These are phyloP conservation scores for Entomophthora muscae DNA, from an alignment of 371 early-diverging fungal genomes.

Conservation along the genomic window DNA sequence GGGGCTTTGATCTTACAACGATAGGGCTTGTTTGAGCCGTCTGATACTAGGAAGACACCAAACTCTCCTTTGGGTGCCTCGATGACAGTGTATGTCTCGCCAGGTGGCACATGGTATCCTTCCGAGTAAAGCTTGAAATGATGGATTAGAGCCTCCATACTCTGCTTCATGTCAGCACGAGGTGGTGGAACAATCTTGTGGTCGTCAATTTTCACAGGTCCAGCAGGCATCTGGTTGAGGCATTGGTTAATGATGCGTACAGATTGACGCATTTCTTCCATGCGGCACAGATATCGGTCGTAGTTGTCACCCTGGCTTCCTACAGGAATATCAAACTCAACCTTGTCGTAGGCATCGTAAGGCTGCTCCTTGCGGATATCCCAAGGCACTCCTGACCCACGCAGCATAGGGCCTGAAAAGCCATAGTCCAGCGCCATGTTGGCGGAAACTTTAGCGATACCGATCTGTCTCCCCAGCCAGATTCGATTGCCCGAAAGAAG, in stretches of 20 bases:
- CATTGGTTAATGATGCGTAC: conserved; percentile 89
- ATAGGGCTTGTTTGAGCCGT: conserved; percentile 80
- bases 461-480: conserved; percentile 82
- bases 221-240: conserved; percentile 86
- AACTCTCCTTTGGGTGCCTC: conserved; percentile 98
- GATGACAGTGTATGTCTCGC: conserved; percentile 92
- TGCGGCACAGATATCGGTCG: conserved; percentile 88
- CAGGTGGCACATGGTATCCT: conserved; percentile 89
- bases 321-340: conserved; percentile 93
- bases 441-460: conserved; percentile 69
- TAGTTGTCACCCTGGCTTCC: conserved; percentile 92
- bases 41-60: conserved; percentile 37
- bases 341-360: conserved; percentile 85
- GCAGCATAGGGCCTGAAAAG: conserved; percentile 88
- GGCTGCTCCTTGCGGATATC: conserved; percentile 88
- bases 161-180: conserved; percentile 89
- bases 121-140: conserved; percentile 97
- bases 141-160: conserved; percentile 95
- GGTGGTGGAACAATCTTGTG: conserved; percentile 93
- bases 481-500: conserved; percentile 82
- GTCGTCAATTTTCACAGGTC: conserved; percentile 90
- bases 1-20: conserved; percentile 96
- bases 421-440: conserved; percentile 80
- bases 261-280: conserved; percentile 96
- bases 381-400: conserved; percentile 85